Evolutionary conservation across 352 stramenopile species (phyloP).

Genomic region (Globisporangium mamillatum): DNA sequence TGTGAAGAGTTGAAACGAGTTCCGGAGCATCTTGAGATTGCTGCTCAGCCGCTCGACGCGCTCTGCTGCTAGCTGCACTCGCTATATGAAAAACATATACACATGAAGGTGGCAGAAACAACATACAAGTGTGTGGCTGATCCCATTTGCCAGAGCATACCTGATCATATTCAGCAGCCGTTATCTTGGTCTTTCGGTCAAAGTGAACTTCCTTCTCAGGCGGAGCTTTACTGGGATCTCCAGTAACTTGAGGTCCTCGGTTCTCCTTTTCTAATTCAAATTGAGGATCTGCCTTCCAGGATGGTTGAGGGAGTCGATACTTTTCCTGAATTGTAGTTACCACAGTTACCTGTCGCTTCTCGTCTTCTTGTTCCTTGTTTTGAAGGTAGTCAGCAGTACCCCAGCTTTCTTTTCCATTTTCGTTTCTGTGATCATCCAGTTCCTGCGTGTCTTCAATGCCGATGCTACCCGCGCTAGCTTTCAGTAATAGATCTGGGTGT

Average conservation of each 20-base stretch:
- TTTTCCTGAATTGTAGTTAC: constrained; percentile 41
- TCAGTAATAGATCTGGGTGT: not conserved
- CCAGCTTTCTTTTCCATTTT: not conserved
- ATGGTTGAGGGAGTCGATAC: constrained; percentile 39
- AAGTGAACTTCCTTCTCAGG: not conserved
- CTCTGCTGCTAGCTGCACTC: constrained; percentile 26
- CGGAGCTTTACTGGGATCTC: not conserved
- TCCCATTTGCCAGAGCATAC: constrained; percentile 6
- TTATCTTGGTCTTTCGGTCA: constrained; percentile 25
- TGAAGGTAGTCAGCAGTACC: not conserved
- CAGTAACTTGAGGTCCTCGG: not conserved
- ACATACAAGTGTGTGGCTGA: not conserved
- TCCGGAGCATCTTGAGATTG: constrained; percentile 43
- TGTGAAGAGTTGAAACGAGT: constrained; percentile 60
- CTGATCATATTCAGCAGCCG: constrained; percentile 31
- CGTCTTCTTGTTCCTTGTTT: not conserved
- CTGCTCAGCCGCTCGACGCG: constrained; percentile 37
- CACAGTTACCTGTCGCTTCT: not conserved
- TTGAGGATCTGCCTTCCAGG: constrained; percentile 16
- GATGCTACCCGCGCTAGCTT: not conserved
- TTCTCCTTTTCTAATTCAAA: not conserved
- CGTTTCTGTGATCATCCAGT: not conserved
- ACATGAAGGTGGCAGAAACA: not conserved
- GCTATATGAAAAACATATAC: constrained; percentile 15
- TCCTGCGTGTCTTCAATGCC: not conserved